Base-by-base conservation (phyloP, 2,329 filamentous ascomycete genomes). In the Ilyonectria mors-panacis region DNA sequence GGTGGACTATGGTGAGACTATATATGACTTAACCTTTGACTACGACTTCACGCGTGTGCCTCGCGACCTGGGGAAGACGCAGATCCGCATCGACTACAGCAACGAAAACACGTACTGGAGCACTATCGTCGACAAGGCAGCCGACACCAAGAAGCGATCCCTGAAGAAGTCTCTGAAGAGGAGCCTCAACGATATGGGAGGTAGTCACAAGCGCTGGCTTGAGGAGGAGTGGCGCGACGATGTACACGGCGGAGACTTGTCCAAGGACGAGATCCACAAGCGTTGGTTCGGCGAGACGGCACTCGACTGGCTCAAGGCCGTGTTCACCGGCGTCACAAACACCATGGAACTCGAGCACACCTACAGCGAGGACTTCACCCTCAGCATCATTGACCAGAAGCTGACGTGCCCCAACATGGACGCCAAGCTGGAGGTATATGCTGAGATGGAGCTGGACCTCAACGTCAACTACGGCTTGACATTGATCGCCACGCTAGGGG, bases 1-100 rank as follows among this genome's bases (percentile, higher is more conserved):
- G 6, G 19, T 61, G 17, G n/a, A n/a, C 65, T 6, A 30, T 12
- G 15, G 23, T 8, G 28, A 61, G 48, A 26, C 48, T 15, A 72
- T 83, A 1, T 82, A 78, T 47, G 77, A 82, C 48, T 64, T 84
- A 7, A 81, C 77, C 0, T 83, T 83, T 53, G 79, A 84, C 70
- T 84, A 83, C 63, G 76, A 82, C 66, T 83, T 81, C 59, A 44
- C 26, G 1, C 70, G 75, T 1, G 75, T 83, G 9, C 79, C 75
- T 1, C 74, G 78, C 7, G 78, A 79, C 59, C 62, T 72, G 3
- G 74, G 75, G 6, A 67, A 78, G 21, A 79, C 76, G 1, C 73
- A 80, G 64, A 69, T 83, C 63, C 79, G 82, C 7, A 77, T 84
- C 63, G 82, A 84, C 72, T 83, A 74, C 65, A 78, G 74, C 58